phyloP scores from a whole-genome alignment of 1,284 basidiomycete genomes.

The Ceratobasidium sp. region DNA sequence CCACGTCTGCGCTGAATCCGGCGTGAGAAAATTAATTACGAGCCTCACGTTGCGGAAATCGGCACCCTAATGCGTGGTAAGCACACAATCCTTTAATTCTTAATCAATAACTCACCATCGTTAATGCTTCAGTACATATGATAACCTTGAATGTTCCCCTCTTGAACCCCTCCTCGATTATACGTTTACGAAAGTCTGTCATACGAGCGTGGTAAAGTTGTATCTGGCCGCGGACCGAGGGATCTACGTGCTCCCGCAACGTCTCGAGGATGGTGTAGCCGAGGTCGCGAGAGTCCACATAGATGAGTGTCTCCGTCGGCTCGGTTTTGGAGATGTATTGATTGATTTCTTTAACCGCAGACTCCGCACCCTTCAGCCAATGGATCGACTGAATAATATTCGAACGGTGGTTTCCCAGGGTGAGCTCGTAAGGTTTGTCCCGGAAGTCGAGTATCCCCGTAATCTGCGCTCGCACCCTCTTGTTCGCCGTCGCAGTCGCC shows the following conservation, averaged over 20 bases:
- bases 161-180: neutral
- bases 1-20: neutral
- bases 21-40: no score
- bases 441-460: no score
- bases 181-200: neutral
- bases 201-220: no score
- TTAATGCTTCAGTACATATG: neutral
- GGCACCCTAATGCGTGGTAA: neutral
- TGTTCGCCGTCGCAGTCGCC: constrained; percentile 12
- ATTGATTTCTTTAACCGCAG: neutral
- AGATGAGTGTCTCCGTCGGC: neutral
- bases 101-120: neutral
- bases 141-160: neutral
- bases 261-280: neutral
- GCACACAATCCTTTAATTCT: neutral
- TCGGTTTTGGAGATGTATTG: neutral
- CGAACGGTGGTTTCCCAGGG: no score
- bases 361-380: no score
- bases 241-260: neutral
- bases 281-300: no score
- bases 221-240: neutral
- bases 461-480: neutral
- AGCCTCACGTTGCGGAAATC: no score
- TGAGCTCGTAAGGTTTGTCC: no score
- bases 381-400: no score